phyloP scores from a whole-genome alignment of 768 basidiomycete species.

The Steccherinum ochraceum region DNA sequence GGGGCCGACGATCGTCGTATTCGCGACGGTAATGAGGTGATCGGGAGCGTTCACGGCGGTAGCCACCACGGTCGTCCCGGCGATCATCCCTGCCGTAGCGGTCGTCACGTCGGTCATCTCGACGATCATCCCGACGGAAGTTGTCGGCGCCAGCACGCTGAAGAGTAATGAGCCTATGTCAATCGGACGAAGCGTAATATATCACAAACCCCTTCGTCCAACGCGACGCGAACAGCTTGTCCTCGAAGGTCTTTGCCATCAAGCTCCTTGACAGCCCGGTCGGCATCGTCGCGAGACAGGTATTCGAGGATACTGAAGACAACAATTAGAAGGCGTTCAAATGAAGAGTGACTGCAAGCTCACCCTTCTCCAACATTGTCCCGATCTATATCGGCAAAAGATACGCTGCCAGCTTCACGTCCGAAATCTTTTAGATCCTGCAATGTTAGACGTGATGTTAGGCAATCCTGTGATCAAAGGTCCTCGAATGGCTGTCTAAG shows the following conservation, averaged over 20 bases:
- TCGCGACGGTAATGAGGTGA: slow-evolving; percentile 68
- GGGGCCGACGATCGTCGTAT: slow-evolving; percentile 64
- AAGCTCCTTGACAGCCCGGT: slow-evolving; percentile 84
- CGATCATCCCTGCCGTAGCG: slow-evolving; percentile 19
- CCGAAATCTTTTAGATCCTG: slow-evolving; percentile 99
- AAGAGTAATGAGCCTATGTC: slow-evolving; percentile 3
- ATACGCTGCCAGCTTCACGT: slow-evolving; percentile 87
- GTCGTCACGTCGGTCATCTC: slow-evolving; percentile 47
- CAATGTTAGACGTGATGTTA: slow-evolving; percentile 24
- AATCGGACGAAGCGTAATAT: background rate
- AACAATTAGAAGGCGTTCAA: background rate
- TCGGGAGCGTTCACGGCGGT: slow-evolving; percentile 77
- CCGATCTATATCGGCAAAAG: slow-evolving; percentile 92
- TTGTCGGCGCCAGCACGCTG: slow-evolving; percentile 68
- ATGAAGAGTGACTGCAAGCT: slow-evolving; percentile 20
- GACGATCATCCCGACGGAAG: slow-evolving; percentile 58
- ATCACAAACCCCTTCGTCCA: slow-evolving; percentile 26
- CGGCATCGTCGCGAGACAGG: slow-evolving; percentile 81
- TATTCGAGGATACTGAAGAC: slow-evolving; percentile 79
- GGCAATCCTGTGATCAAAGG: slow-evolving; percentile 1
- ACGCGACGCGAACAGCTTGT: slow-evolving; percentile 63
- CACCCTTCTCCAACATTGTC: slow-evolving; percentile 84
- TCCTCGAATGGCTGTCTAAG: slow-evolving; percentile 12
- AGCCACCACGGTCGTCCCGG: slow-evolving; percentile 39
- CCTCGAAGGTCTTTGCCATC: slow-evolving; percentile 87